Evolutionary conservation across 1,139 yeast genomes (phyloP).

Genomic region (Scheffersomyces parashehatae): DNA sequence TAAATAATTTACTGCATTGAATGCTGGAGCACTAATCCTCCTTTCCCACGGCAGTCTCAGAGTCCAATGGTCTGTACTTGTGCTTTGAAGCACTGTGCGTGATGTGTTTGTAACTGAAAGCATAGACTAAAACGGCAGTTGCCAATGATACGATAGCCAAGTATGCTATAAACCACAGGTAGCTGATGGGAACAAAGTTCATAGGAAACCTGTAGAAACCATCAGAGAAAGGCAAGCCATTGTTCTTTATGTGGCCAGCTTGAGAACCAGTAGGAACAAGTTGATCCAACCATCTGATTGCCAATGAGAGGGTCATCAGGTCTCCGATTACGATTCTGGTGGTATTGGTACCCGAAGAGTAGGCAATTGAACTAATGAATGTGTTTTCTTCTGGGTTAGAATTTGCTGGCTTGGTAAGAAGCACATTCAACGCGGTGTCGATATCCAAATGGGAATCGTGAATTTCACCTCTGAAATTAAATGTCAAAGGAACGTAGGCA

Average conservation of each 20-base stretch:
- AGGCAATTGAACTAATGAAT: conserved; percentile 57
- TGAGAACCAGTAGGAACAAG: conserved; percentile 22
- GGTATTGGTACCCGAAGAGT: conserved; percentile 64
- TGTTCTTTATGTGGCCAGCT: conserved; percentile 10
- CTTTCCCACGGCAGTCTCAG: conserved; percentile 27
- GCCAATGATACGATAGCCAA: conserved; percentile 13
- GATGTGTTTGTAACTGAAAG: conserved; percentile 24
- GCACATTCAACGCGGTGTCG: conserved; percentile 58
- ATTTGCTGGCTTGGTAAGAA: conserved; percentile 44
- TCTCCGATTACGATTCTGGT: conserved; percentile 69
- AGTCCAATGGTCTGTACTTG: conserved; percentile 18
- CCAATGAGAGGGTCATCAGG: conserved; percentile 55
- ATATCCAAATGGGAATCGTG: conserved; percentile 71
- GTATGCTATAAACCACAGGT: conserved; percentile 21
- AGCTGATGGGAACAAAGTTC: conserved; percentile 28
- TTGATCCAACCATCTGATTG: conserved; percentile 57
- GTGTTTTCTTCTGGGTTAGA: conserved; percentile 33
- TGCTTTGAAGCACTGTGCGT: conserved; percentile 12
- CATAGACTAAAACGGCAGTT: conserved; percentile 25
- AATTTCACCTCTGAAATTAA: conserved; percentile 67
- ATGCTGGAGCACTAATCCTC: conserved; percentile 19
- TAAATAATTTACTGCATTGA: background rate
- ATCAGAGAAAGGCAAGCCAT: conserved; percentile 36
- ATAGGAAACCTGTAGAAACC: conserved; percentile 46
- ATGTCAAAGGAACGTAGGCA: conserved; percentile 59